Conservation (phyloP, 371 early-diverging fungal genomes). For the Synchytrium microbalum region DNA sequence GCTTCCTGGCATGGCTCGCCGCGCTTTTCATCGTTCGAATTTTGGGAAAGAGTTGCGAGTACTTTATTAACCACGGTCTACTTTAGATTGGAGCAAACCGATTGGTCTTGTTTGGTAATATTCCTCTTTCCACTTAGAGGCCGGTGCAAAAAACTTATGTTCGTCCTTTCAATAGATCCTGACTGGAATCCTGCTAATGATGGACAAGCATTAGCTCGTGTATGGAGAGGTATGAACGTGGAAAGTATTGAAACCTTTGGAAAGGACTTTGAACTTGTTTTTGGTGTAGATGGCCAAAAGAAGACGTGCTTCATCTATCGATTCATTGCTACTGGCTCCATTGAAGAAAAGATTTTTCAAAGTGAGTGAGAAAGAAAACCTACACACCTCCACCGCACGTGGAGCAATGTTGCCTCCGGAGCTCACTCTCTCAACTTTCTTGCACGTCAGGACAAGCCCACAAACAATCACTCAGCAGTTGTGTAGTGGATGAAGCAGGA, state of each 20-base stretch:
- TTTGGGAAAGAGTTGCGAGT: constrained; percentile 2
- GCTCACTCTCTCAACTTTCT: background rate
- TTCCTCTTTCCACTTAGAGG: constrained; percentile 2
- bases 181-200: constrained; percentile 80
- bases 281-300: constrained; percentile 78
- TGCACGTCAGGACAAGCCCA: constrained; percentile 40
- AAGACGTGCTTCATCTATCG: constrained; percentile 92
- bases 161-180: constrained; percentile 12
- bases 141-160: background rate
- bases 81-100: constrained; percentile 86
- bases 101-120: constrained; percentile 79
- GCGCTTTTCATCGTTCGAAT: no score
- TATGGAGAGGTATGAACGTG: constrained; percentile 63
- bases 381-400: background rate
- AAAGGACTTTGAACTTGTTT: background rate
- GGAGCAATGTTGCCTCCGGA: background rate
- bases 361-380: constrained; percentile 51
- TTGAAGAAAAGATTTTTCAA: constrained; percentile 98
- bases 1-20: constrained; percentile 7
- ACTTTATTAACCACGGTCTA: background rate
- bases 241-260: background rate
- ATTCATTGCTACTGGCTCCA: constrained; percentile 89
- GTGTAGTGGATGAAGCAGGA: constrained; percentile 73
- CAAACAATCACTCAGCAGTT: constrained; percentile 69
- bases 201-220: constrained; percentile 78